Percentiles rank a stretch among this genome's conserved stretches.
These are phyloP conservation scores for Elaeis guineensis DNA, from an alignment of 176 grass and related monocot species.

Conservation along the genomic window DNA sequence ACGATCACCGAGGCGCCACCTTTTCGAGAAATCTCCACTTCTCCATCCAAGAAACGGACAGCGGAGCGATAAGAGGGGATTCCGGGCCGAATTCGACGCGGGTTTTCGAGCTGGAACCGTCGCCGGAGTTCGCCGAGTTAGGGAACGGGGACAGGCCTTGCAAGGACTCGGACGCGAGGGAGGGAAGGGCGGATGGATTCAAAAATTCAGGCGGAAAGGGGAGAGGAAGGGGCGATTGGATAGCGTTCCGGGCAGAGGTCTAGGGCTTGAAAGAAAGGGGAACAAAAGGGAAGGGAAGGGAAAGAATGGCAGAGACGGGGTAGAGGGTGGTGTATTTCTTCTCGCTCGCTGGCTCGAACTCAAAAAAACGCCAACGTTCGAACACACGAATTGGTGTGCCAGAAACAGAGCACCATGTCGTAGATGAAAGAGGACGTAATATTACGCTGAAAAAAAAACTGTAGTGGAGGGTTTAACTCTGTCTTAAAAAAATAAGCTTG, in stretches of 20 bases:
- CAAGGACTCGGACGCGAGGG: background rate
- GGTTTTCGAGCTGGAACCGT: background rate
- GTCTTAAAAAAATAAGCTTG: no score
- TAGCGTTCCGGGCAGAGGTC: conserved; percentile 38
- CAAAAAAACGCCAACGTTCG: no score
- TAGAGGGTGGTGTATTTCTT: no score
- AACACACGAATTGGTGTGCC: no score
- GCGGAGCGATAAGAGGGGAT: no score
- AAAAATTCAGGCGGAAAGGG: background rate
- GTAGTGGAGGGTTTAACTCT: no score
- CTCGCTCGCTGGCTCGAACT: no score
- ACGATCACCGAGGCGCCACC: background rate
- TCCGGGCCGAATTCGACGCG: background rate
- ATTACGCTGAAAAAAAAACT: no score
- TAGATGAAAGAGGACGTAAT: no score
- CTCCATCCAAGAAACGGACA: background rate
- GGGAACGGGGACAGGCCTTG: conserved; percentile 5
- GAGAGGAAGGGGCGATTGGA: conserved; percentile 6
- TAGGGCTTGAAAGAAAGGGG: conserved; percentile 56
- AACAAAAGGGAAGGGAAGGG: conserved; percentile 21
- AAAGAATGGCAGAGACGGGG: background rate
- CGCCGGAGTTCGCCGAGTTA: background rate
- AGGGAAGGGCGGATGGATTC: background rate
- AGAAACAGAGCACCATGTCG: no score
- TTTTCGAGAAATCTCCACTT: background rate